Evolutionary conservation across 2,329 filamentous ascomycete genomes (phyloP).

Genomic region (Fusarium praegraminearum): DNA sequence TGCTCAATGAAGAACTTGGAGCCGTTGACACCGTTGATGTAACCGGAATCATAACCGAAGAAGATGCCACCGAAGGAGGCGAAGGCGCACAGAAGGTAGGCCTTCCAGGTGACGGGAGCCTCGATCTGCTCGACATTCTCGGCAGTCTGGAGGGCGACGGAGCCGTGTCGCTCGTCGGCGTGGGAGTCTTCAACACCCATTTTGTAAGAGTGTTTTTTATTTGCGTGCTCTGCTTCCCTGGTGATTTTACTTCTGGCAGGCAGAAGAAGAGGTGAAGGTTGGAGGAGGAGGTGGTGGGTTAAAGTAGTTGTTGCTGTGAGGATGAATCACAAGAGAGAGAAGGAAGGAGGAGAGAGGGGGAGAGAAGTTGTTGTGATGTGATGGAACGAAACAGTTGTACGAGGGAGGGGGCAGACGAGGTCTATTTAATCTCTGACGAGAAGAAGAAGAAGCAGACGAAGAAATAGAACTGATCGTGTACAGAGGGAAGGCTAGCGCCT

Average conservation of each 20-base stretch:
- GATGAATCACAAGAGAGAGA: constrained; percentile 23
- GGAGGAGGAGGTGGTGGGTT: background rate
- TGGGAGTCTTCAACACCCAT: constrained; percentile 47
- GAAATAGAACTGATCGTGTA: constrained; percentile 12
- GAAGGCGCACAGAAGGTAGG: constrained; percentile 77
- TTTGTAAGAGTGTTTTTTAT: constrained; percentile 11
- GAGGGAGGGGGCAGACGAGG: constrained; percentile 39
- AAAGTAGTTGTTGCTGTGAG: constrained; percentile 11
- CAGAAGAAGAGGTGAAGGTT: background rate
- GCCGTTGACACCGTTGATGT: constrained; percentile 75
- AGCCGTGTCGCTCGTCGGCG: constrained; percentile 41
- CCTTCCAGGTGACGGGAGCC: constrained; percentile 76
- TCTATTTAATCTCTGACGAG: constrained; percentile 47
- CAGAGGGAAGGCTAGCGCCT: background rate
- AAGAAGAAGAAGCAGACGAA: background rate
- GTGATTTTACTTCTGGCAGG: constrained; percentile 7
- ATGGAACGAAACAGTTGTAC: constrained; percentile 38
- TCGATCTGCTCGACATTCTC: constrained; percentile 70
- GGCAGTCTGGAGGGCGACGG: constrained; percentile 56
- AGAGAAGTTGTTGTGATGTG: constrained; percentile 35
- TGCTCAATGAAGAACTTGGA: constrained; percentile 63
- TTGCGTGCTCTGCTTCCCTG: background rate
- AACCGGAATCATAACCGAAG: constrained; percentile 83
- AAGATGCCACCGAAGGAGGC: constrained; percentile 80
- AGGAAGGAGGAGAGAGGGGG: constrained; percentile 1